Base-by-base conservation (phyloP, 345 rosid genomes). In the Lepidium africanum region DNA sequence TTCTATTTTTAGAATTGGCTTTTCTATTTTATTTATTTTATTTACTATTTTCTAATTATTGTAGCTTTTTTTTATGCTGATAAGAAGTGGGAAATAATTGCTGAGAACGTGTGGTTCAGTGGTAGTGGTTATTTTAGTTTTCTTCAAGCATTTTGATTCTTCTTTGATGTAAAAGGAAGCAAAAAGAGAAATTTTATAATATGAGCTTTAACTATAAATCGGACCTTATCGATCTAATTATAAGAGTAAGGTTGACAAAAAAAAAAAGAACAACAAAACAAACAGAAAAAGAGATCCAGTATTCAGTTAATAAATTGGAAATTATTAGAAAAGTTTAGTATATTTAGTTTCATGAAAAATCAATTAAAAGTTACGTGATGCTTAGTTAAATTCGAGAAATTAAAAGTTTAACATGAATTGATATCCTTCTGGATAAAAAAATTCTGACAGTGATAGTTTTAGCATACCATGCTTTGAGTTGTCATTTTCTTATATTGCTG, bases 331-430 rank as follows among this genome's bases (percentile, higher is more conserved):
- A 13, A 27, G 40, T 35, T 27, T 36, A 6, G 38, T 43, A 7
- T 43, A 19, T 50, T 39, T 60, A 13, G 33, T 12, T n/a, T 40
- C 0, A 32, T 61, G 54, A 21, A 36, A 8, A 21, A 21, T 21
- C 2, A 23, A 7, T 14, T 17, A 47, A 30, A 15, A n/a, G 76
- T 64, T 72, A 72, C 76, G 76, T 72, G 65, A 69, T 69, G 58
- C 76, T 72, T 2, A 2, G 6, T 0, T 35, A 64, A 39, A 47
- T 63, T 55, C 70, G 46, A 57, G 16, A 32, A 47, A 45, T 25
- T 6, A 16, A 32, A 56, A 72, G 19, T 56, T 72, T 47, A 42
- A 72, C 40, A 64, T n/a, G 40, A 72, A 63, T 45, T 72, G 70
- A 51, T 72, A 63, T 46, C 42, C 32, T 30, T 63, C 12, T 56